phyloP scores from a whole-genome alignment of 202 grass and related monocot species.

The Brachypodium distachyon region DNA sequence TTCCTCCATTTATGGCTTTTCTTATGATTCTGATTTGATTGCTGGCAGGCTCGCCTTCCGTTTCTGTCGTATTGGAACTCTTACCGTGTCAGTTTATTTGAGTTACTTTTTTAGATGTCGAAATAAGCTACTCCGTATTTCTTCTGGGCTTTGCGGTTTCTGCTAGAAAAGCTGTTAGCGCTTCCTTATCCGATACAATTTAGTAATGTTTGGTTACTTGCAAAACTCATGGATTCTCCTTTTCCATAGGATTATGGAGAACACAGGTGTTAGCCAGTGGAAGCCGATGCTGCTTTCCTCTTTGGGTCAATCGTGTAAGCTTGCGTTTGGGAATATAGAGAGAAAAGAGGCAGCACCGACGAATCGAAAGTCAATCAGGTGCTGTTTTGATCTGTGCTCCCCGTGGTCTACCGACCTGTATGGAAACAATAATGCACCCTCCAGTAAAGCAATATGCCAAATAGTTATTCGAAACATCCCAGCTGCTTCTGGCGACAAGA shows the following conservation, averaged over 20 bases:
- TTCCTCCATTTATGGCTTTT: background rate
- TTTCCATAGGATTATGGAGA: conserved; percentile 63
- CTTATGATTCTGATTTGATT: background rate
- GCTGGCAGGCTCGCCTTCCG: background rate
- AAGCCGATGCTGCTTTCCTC: conserved; percentile 34
- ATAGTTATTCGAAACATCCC: background rate
- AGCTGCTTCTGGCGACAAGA: background rate
- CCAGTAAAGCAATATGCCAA: too few species aligned
- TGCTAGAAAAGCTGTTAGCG: background rate
- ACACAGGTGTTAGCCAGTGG: conserved; percentile 43
- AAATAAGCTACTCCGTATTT: background rate
- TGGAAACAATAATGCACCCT: background rate
- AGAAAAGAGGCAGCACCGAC: conserved; percentile 26
- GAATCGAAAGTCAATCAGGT: conserved; percentile 37
- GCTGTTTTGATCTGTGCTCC: conserved; percentile 33
- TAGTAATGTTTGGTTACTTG: conserved; percentile 18
- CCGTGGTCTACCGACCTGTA: too few species aligned
- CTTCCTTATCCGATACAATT: background rate
- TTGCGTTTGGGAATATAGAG: conserved; percentile 34
- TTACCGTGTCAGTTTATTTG: background rate
- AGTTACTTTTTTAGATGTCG: background rate
- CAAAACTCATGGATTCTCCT: conserved; percentile 46
- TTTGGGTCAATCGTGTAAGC: conserved; percentile 19
- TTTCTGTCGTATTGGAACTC: background rate
- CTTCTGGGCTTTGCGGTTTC: background rate